Base-by-base conservation (phyloP, 768 basidiomycete genomes). In the Mycena metata region DNA sequence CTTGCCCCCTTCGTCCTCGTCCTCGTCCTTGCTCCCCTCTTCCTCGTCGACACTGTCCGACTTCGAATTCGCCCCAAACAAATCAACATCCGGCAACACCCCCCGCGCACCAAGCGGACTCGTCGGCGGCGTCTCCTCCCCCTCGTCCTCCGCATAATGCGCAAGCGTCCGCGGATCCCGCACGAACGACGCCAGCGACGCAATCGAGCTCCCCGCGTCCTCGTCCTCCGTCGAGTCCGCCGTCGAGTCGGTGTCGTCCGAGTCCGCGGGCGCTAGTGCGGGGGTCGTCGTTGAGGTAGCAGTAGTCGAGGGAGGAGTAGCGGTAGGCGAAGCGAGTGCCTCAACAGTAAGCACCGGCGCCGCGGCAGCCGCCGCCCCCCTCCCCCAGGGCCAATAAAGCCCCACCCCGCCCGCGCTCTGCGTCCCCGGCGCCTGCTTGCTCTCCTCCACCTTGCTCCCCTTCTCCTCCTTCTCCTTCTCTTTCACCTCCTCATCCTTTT, bases 391-490 rank as follows among this genome's bases (percentile, higher is more conserved):
- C 70, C 70, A 71, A 57, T 71, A 65, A 23, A 71, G 66, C 69
- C 52, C 47, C 51, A 76, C 43, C 52, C 68, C 60, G 65, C 57
- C 24, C 47, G 50, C 16, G 43, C 57, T 66, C 56, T 41, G 47
- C 66, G 67, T 49, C 42, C 65, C 52, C 58, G 65, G 49, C 51
- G 50, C 52, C 45, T 51, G 24, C 64, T 47, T n/a, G 26, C 8
- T 33, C 71, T 21, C 52, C n/a, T 19, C 35, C 13, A n/a, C 26
- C 33, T n/a, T 41, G 24, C 21, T 39, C 26, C 50, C 17, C 60
- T n/a, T 42, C 72, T 75, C 75, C 71, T 76, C 74, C 60, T 76
- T 72, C 30, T 78, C 33, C 23, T 56, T 11, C 66, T 26, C 36
- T 16, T 13, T 26, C n/a, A n/a, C 45, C 45, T 66, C 46, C 54